These are phyloP conservation scores for Gremmenia infestans DNA, from an alignment of 2,329 filamentous ascomycete species.

Conservation along the genomic window DNA sequence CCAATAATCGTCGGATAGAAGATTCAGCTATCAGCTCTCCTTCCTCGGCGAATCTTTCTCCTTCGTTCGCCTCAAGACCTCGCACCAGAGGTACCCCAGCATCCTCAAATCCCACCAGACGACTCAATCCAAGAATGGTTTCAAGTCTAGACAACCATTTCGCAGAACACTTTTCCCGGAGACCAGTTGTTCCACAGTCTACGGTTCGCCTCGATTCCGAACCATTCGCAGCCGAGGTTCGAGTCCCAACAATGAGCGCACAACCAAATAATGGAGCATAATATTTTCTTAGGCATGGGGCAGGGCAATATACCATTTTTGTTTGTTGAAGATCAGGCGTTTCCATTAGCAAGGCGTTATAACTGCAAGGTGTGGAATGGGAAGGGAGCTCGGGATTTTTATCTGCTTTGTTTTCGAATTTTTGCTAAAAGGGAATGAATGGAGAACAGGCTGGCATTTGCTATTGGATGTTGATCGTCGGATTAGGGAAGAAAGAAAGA, in stretches of 20 bases:
- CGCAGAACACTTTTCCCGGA: conserved; percentile 12
- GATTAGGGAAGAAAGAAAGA: background rate
- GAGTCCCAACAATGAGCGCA: background rate
- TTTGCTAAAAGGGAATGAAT: background rate
- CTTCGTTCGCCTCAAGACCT: conserved; percentile 6
- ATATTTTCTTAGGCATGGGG: background rate
- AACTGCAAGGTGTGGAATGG: background rate
- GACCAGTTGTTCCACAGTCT: conserved; percentile 6
- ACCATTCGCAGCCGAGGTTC: background rate
- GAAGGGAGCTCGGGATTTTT: background rate
- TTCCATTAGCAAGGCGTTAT: conserved; percentile 18
- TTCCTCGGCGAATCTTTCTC: conserved; percentile 2
- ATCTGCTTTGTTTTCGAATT: background rate
- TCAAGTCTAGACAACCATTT: conserved; percentile 9
- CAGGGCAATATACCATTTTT: conserved; percentile 15
- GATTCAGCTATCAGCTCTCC: conserved; percentile 10
- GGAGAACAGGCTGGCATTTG: background rate
- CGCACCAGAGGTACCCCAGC: conserved; percentile 6
- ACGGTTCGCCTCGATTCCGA: background rate
- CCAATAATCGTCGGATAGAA: conserved; percentile 16
- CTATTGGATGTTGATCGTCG: background rate
- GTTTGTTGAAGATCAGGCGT: conserved; percentile 5
- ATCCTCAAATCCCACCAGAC: background rate
- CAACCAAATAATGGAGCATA: conserved; percentile 1
- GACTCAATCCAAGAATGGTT: conserved; percentile 1